These are phyloP conservation scores for Dactylonectria macrodidyma DNA, from an alignment of 2,329 filamentous ascomycete genomes.

Conservation along the genomic window DNA sequence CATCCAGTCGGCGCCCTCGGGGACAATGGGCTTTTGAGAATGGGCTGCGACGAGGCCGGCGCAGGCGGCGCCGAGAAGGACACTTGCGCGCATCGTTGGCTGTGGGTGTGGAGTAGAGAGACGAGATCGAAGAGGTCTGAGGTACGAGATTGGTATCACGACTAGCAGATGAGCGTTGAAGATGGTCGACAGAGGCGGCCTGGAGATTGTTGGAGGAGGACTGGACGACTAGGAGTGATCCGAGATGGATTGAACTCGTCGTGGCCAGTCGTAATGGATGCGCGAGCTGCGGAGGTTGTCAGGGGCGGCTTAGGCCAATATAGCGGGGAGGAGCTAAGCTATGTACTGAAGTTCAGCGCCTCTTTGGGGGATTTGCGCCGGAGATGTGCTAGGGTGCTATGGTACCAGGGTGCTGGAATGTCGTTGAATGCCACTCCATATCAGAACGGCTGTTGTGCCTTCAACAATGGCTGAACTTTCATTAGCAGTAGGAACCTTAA, in stretches of 20 bases:
- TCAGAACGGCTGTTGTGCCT: not conserved
- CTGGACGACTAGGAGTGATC: constrained; percentile 19
- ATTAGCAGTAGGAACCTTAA: not conserved
- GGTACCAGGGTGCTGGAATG: not conserved
- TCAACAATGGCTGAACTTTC: constrained; percentile 3
- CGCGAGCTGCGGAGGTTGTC: constrained; percentile 13
- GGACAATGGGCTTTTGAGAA: constrained; percentile 66
- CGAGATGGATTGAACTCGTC: constrained; percentile 14
- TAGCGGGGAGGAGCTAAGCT: constrained; percentile 9
- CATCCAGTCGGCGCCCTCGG: constrained; percentile 73
- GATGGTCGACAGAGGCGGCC: not conserved
- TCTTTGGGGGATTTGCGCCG: constrained; percentile 1
- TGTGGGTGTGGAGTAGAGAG: constrained; percentile 3
- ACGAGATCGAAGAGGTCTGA: constrained; percentile 5
- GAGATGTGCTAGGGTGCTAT: not conserved
- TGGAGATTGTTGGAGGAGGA: constrained; percentile 6
- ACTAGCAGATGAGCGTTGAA: not conserved
- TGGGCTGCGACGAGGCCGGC: constrained; percentile 64
- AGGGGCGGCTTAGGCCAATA: constrained; percentile 17
- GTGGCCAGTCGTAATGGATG: constrained; percentile 28
- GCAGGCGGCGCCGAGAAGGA: constrained; percentile 57
- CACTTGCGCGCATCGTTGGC: constrained; percentile 47
- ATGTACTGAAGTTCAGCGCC: constrained; percentile 11
- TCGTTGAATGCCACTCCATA: not conserved
- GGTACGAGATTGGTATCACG: constrained; percentile 21